A percentile compares a stretch with the other conserved stretches of the same genome.
Conservation (phyloP, 345 rosid species). For the Eucalyptus cloeziana region DNA sequence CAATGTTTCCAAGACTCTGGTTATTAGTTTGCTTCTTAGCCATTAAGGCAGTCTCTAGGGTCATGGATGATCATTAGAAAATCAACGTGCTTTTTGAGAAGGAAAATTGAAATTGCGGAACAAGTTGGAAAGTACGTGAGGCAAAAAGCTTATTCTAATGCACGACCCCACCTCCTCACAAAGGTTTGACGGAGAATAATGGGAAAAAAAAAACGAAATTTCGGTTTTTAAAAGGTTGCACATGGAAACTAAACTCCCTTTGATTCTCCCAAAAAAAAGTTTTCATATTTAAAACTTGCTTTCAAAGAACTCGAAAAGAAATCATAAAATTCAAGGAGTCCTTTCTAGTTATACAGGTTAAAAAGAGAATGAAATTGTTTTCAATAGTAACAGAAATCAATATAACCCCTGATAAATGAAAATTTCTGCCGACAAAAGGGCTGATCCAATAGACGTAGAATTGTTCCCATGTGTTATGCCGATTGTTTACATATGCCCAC, state of each 20-base stretch:
- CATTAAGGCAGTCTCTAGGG: neutral
- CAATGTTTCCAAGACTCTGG: neutral
- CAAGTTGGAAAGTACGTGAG: neutral
- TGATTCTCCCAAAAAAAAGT: neutral
- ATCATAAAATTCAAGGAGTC: neutral
- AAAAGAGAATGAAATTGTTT: neutral
- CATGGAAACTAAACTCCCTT: neutral
- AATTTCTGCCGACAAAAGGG: slow-evolving; percentile 36
- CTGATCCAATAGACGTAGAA: slow-evolving; percentile 86
- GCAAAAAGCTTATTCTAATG: neutral
- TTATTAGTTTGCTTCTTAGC: neutral
- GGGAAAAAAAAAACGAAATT: neutral
- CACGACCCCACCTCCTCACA: neutral
- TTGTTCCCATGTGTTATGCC: slow-evolving; percentile 92
- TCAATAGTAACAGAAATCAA: neutral
- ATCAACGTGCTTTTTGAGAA: neutral
- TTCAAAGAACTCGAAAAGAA: neutral
- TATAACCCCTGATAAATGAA: neutral
- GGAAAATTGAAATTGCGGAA: neutral
- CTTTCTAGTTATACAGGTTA: neutral
- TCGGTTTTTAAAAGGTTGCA: neutral
- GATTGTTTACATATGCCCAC: slow-evolving; percentile 75
- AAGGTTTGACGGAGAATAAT: neutral
- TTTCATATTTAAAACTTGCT: neutral
- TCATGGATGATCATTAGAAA: neutral